Base-by-base conservation (phyloP, 164 flowering plant genomes). In the Dillenia suffruticosa region DNA sequence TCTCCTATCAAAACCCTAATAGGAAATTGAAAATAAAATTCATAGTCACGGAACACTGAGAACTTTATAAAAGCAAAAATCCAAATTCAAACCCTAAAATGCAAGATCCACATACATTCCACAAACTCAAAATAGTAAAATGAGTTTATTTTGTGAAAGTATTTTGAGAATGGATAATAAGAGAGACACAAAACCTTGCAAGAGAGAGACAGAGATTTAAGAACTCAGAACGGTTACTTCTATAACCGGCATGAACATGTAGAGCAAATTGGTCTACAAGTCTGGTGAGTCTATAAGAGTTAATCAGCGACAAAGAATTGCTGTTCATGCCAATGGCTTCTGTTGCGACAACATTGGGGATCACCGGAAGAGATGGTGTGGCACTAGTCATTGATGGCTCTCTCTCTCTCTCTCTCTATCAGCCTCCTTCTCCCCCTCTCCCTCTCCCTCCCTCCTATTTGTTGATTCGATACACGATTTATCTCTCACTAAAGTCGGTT, bases 151-250 rank as follows among this genome's bases (percentile, higher is more conserved):
- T 52, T 52, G 55, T 52, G 55, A 52, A 15, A 12, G 24, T 13
- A 15, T 52, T 16, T 9, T 8, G 17, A 52, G 22, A 52, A 17
- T 16, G 11, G 40, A 48, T 43, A 11, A 19, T 19, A 19, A 19
- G 22, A 19, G 22, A 17, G 14, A n/a, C 12, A 13, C 8, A n/a
- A 6, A 46, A 77, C 89, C 86, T 75, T 51, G 89, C 68, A 11
- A 84, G 72, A 43, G 84, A 65, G 56, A 84, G 79, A 53, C 82
- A 80, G 65, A 78, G 81, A 46, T 58, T 56, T 53, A 51, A 61
- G 71, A 82, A 67, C 61, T 78, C 79, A 10, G 12, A n/a, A n/a
- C 62, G 2, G 51, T 70, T 57, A 51, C 1, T 49, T 2, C 51
- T 51, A 0, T 46, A 52, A 9, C 65, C 62, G 9, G 56, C 22